Evolutionary conservation across 352 stramenopile species (phyloP).

Genomic region (Plasmopara viticola): DNA sequence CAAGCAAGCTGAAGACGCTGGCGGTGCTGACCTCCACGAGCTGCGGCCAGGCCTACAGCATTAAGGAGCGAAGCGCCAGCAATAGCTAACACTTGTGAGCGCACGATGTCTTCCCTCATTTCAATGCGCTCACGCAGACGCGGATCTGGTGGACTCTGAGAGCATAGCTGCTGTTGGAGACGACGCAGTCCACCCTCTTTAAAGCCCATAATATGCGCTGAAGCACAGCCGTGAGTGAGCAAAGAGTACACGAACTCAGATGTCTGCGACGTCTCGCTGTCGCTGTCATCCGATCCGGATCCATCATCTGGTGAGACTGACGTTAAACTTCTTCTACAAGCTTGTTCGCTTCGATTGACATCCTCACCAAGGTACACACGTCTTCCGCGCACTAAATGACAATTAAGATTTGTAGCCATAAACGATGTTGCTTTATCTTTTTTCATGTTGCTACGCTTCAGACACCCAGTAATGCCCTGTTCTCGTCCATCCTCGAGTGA

Average conservation of each 20-base stretch:
- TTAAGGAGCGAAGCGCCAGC: slow-evolving; percentile 70
- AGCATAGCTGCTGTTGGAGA: slow-evolving; percentile 38
- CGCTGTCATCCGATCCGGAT: slow-evolving; percentile 28
- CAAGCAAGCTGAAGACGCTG: slow-evolving; percentile 61
- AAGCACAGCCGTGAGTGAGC: slow-evolving; percentile 72
- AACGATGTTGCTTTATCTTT: slow-evolving; percentile 81
- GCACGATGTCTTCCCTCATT: slow-evolving; percentile 75
- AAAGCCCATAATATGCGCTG: slow-evolving; percentile 76
- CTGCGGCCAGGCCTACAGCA: slow-evolving; percentile 52
- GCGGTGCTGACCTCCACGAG: slow-evolving; percentile 44
- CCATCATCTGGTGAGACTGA: slow-evolving; percentile 30
- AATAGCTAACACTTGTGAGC: slow-evolving; percentile 67
- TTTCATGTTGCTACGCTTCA: slow-evolving; percentile 84
- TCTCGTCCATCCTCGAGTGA: slow-evolving; percentile 76
- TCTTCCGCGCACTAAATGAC: slow-evolving; percentile 64
- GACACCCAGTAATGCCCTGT: slow-evolving; percentile 70
- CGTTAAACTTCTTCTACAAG: slow-evolving; percentile 19
- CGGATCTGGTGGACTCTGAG: slow-evolving; percentile 40
- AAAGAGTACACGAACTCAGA: slow-evolving; percentile 62
- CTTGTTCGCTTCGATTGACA: slow-evolving; percentile 17
- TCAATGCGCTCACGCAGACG: slow-evolving; percentile 59
- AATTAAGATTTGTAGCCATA: slow-evolving; percentile 85
- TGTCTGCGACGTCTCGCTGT: slow-evolving; percentile 26
- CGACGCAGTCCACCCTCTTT: slow-evolving; percentile 77
- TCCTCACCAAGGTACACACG: slow-evolving; percentile 45